A percentile compares a stretch with the other conserved stretches of the same genome.
These are phyloP conservation scores for Ophiostoma perfectum DNA, from an alignment of 2,329 filamentous ascomycete species.

Conservation along the genomic window DNA sequence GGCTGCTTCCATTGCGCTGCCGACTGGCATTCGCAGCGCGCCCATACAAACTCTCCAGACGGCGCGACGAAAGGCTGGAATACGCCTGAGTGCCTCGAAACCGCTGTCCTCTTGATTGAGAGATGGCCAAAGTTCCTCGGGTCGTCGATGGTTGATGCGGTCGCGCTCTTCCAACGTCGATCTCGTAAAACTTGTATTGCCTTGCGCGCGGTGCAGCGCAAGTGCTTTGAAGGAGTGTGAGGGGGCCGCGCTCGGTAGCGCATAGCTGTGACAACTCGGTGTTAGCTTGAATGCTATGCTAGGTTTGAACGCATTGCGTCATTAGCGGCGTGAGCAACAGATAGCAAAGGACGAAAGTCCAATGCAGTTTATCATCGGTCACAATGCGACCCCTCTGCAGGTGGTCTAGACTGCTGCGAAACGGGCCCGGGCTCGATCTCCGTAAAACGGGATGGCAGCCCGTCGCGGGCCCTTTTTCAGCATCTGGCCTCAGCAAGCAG, in stretches of 20 bases:
- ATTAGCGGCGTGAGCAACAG: not conserved
- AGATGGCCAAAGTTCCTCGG: not conserved
- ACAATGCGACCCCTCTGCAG: not conserved
- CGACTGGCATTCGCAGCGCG: not conserved
- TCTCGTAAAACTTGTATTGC: not conserved
- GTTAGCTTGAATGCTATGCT: not conserved
- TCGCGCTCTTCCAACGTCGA: not conserved
- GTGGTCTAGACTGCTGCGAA: not conserved
- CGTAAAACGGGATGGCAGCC: not conserved
- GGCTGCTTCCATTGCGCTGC: slow-evolving; percentile 3
- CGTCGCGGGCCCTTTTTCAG: not conserved
- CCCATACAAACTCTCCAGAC: not conserved
- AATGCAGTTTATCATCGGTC: not conserved
- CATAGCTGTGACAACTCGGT: not conserved
- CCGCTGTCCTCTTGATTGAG: not conserved
- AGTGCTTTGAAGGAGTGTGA: not conserved
- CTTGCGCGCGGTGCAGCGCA: slow-evolving; percentile 12
- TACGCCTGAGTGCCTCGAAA: not conserved
- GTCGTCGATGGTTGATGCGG: not conserved
- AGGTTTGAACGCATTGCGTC: not conserved
- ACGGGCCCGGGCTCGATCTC: not conserved
- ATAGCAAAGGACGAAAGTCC: not conserved
- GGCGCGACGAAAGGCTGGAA: slow-evolving; percentile 14
- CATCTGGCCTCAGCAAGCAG: not conserved
- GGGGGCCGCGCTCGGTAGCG: not conserved